phyloP scores from a whole-genome alignment of 2,329 filamentous ascomycete species.

The Pestalotiopsis sp. region DNA sequence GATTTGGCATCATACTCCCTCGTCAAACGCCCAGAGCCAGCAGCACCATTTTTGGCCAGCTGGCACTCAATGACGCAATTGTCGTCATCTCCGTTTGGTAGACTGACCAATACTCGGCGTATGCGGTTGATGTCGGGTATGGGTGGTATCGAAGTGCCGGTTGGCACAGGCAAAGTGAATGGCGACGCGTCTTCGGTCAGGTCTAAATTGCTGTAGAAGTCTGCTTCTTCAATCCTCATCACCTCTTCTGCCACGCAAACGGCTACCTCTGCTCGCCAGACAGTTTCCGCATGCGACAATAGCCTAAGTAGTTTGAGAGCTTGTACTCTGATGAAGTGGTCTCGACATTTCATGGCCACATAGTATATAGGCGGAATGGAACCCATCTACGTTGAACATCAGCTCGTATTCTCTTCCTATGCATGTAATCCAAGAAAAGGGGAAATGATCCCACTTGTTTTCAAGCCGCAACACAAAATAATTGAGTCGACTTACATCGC shows the following conservation, averaged over 20 bases:
- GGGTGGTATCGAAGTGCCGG: conserved; percentile 20
- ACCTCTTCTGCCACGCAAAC: conserved; percentile 38
- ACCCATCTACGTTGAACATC: conserved; percentile 35
- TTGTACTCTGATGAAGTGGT: conserved; percentile 40
- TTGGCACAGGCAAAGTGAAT: background rate
- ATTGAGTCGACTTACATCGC: conserved; percentile 1
- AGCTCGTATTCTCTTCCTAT: too few species aligned
- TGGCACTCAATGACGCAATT: background rate
- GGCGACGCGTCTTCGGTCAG: background rate
- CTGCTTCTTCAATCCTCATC: conserved; percentile 40
- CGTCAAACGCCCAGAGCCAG: background rate
- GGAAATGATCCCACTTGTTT: background rate
- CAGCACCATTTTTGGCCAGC: background rate
- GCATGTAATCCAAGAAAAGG: conserved; percentile 20
- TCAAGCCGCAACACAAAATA: too few species aligned
- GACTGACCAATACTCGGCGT: conserved; percentile 19
- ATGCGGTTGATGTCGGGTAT: conserved; percentile 24
- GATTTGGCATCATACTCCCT: background rate
- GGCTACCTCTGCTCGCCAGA: conserved; percentile 41
- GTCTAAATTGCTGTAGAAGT: conserved; percentile 20
- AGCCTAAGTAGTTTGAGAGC: conserved; percentile 22
- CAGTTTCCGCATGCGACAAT: conserved; percentile 30
- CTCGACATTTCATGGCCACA: conserved; percentile 49
- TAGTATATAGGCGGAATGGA: conserved; percentile 50
- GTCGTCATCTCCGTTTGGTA: background rate